A percentile compares a stretch with the other conserved stretches of the same genome.
Conservation (phyloP, 1,139 yeast species). For the Saccharomyces pastorianus region DNA sequence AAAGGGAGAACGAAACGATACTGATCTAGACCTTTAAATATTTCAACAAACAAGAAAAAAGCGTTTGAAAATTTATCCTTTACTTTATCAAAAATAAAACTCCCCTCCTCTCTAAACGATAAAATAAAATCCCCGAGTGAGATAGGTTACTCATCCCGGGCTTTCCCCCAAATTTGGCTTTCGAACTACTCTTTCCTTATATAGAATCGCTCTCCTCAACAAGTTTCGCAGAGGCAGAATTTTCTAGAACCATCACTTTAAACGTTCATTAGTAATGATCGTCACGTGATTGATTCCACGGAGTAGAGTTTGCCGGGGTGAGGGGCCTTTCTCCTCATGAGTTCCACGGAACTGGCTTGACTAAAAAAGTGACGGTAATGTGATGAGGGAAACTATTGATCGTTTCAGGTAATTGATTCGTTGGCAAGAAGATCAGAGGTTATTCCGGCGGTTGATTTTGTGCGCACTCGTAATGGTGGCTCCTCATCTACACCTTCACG, state of each 20-base stretch:
- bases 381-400: too few relatives aligned
- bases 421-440: too few relatives aligned
- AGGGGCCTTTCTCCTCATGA: not conserved
- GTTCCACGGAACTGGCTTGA: not conserved
- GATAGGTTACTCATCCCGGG: not conserved
- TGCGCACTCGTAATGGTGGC: too few relatives aligned
- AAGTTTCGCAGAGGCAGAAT: not conserved
- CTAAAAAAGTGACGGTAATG: too few relatives aligned
- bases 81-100: not conserved
- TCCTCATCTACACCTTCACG: too few relatives aligned
- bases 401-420: too few relatives aligned
- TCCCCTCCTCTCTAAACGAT: not conserved
- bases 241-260: not conserved
- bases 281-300: not conserved
- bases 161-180: not conserved
- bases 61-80: not conserved
- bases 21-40: not conserved
- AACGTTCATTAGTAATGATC: not conserved
- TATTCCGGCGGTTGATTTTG: too few relatives aligned
- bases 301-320: not conserved
- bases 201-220: constrained; percentile 1
- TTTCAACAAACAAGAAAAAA: not conserved
- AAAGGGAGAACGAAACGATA: not conserved
- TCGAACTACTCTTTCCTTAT: not conserved
- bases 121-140: not conserved